Evolutionary conservation across 192 early-diverging fungal genomes (phyloP).

Genomic region (Coemansia sp.): DNA sequence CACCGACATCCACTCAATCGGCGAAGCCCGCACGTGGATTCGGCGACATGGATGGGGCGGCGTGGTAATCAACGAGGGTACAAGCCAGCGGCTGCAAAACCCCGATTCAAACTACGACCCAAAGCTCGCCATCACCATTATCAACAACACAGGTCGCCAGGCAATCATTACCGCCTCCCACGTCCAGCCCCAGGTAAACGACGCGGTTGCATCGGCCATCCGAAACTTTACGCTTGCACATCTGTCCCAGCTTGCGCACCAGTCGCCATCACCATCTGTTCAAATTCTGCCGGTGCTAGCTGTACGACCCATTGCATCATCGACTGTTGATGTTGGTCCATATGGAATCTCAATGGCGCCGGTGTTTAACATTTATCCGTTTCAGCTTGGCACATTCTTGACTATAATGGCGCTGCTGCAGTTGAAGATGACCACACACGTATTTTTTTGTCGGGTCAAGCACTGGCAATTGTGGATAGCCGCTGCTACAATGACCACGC

Average conservation of each 20-base stretch:
- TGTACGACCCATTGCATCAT: conserved; percentile 4
- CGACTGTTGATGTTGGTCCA: conserved; percentile 17
- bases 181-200: no score
- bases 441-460: conserved; percentile 15
- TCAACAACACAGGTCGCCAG: no score
- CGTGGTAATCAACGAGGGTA: no score
- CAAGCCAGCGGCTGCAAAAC: no score
- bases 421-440: conserved; percentile 26
- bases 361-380: conserved; percentile 11
- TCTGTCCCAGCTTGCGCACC: neutral
- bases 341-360: conserved; percentile 16
- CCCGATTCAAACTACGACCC: no score
- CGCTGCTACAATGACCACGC: neutral
- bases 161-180: no score
- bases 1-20: no score
- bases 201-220: no score
- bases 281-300: neutral
- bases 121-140: no score
- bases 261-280: neutral
- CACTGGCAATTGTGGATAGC: conserved; percentile 20
- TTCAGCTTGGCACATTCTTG: conserved; percentile 16
- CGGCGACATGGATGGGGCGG: no score
- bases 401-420: conserved; percentile 13
- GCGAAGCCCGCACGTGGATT: no score
- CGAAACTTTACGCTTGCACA: no score